These are phyloP conservation scores for Colletotrichum magnum DNA, from an alignment of 2,329 filamentous ascomycete species.

Conservation along the genomic window DNA sequence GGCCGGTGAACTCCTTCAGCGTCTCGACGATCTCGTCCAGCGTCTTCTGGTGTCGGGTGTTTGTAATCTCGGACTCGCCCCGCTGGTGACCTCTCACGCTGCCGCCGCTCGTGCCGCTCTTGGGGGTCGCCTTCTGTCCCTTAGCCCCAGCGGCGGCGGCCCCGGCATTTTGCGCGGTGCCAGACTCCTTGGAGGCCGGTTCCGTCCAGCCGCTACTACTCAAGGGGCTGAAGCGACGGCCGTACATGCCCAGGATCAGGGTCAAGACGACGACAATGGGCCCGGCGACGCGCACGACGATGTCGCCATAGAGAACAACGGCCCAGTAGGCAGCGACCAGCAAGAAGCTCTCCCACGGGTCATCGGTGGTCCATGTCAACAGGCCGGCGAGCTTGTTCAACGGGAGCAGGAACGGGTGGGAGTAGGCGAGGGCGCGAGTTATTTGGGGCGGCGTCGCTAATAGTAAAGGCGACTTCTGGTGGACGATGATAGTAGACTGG, in stretches of 20 bases:
- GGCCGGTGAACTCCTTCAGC: slow-evolving; percentile 87
- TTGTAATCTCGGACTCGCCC: slow-evolving; percentile 70
- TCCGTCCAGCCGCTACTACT: slow-evolving; percentile 85
- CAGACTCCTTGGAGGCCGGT: slow-evolving; percentile 52
- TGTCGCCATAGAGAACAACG: slow-evolving; percentile 86
- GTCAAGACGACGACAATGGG: slow-evolving; percentile 85
- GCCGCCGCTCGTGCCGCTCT: slow-evolving; percentile 45
- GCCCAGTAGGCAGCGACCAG: slow-evolving; percentile 90
- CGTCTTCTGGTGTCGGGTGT: slow-evolving; percentile 89
- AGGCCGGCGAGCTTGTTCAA: slow-evolving; percentile 89
- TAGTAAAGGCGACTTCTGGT: slow-evolving; percentile 94
- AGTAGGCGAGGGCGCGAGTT: slow-evolving; percentile 94
- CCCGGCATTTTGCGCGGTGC: slow-evolving; percentile 33
- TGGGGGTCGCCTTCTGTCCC: slow-evolving; percentile 33
- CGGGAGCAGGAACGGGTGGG: slow-evolving; percentile 92
- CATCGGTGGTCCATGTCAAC: slow-evolving; percentile 92
- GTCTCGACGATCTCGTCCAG: slow-evolving; percentile 98
- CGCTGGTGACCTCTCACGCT: slow-evolving; percentile 55
- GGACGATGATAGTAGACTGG: slow-evolving; percentile 91
- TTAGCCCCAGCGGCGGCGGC: slow-evolving; percentile 26
- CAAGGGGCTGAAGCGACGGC: slow-evolving; percentile 87
- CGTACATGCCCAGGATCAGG: slow-evolving; percentile 94
- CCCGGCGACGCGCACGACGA: slow-evolving; percentile 83
- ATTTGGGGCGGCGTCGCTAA: slow-evolving; percentile 95
- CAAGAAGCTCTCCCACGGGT: slow-evolving; percentile 97